Evolutionary conservation across 2,329 filamentous ascomycete genomes (phyloP).

Genomic region (Ceratocystis cubensis): DNA sequence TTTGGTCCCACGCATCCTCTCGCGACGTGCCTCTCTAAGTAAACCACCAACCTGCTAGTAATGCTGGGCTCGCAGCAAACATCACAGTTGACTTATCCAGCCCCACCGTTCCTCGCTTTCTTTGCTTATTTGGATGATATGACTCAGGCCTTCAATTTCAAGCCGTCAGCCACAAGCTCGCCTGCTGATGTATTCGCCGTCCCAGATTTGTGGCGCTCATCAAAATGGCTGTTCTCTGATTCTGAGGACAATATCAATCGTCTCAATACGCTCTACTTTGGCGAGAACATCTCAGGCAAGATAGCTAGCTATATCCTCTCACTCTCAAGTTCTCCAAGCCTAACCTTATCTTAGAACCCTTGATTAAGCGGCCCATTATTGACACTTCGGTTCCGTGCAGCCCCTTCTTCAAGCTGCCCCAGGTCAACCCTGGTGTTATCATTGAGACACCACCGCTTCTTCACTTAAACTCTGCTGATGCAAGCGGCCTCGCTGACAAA

Average conservation of each 20-base stretch:
- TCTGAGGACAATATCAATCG: constrained; percentile 25
- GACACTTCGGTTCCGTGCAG: constrained; percentile 15
- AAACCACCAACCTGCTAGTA: neutral
- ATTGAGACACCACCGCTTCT: constrained; percentile 6
- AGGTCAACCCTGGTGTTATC: constrained; percentile 17
- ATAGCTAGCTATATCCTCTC: no score
- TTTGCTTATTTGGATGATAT: neutral
- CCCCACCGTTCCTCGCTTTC: neutral
- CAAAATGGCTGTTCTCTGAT: constrained; percentile 35
- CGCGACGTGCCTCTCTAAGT: neutral
- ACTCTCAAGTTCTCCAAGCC: constrained; percentile 24
- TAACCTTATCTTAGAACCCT: neutral
- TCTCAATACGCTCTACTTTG: constrained; percentile 33
- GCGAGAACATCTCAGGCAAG: constrained; percentile 27
- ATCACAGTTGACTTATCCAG: no score
- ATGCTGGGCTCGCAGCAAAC: no score
- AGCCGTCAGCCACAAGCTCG: neutral
- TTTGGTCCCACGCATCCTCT: constrained; percentile 1
- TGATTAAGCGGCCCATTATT: constrained; percentile 8
- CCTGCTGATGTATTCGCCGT: constrained; percentile 49
- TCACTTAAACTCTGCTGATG: neutral
- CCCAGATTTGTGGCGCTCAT: constrained; percentile 47
- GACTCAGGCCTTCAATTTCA: neutral
- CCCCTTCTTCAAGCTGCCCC: constrained; percentile 18
- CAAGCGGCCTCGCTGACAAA: neutral